A percentile compares a stretch with the other conserved stretches of the same genome.
Conservation (phyloP, 345 rosid genomes). For the Salix exigua region DNA sequence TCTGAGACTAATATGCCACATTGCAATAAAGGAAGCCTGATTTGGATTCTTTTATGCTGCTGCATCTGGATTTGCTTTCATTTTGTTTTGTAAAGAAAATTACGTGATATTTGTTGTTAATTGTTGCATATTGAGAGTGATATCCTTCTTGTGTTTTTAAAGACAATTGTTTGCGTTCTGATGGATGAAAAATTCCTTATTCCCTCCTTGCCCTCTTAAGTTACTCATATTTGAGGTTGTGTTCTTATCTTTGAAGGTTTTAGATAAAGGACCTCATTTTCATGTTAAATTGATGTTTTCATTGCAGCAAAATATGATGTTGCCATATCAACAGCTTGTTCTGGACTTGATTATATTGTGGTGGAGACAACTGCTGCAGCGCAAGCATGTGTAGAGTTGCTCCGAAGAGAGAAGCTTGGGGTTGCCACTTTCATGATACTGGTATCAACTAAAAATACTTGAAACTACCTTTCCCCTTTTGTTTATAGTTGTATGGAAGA, state of each 20-base stretch:
- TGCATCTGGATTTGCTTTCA: background rate
- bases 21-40: background rate
- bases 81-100: background rate
- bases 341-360: constrained; percentile 88
- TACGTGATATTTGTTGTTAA: background rate
- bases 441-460: constrained; percentile 42
- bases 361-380: constrained; percentile 94
- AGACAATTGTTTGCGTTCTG: background rate
- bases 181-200: background rate
- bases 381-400: constrained; percentile 89
- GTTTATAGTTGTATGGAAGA: background rate
- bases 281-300: constrained; percentile 6
- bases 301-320: constrained; percentile 91
- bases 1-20: background rate
- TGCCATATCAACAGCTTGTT: constrained; percentile 92
- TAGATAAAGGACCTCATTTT: background rate
- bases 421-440: constrained; percentile 94
- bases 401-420: constrained; percentile 83
- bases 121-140: background rate
- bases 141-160: background rate
- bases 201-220: background rate
- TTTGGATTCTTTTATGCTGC: background rate
- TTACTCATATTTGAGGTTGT: background rate
- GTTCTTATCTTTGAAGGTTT: background rate
- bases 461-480: background rate